phyloP scores from a whole-genome alignment of 2,329 filamentous ascomycete genomes.

The Verticillium isaacii region DNA sequence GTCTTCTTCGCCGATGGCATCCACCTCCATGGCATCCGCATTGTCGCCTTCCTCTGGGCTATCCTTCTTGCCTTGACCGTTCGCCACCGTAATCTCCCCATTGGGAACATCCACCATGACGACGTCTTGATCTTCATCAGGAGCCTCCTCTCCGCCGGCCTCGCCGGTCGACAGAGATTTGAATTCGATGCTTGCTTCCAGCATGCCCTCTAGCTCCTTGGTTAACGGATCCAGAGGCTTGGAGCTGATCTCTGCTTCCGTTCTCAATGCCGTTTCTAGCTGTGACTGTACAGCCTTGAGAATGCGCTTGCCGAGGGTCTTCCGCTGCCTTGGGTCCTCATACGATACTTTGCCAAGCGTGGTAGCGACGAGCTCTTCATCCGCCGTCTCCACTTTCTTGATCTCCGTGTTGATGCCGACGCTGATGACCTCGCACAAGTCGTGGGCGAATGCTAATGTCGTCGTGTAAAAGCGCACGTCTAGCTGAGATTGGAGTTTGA shows the following conservation, averaged over 20 bases:
- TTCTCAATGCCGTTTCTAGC: conserved; percentile 69
- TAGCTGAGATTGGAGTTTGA: conserved; percentile 45
- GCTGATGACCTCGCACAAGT: conserved; percentile 51
- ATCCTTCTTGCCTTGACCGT: conserved; percentile 17
- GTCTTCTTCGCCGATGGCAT: conserved; percentile 30
- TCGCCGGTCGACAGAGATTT: conserved; percentile 33
- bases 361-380: conserved; percentile 18
- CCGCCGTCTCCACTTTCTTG: conserved; percentile 16
- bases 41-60: conserved; percentile 25
- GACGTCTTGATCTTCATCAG: conserved; percentile 37
- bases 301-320: conserved; percentile 83
- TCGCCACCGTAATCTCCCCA: conserved; percentile 41
- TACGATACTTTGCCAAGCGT: conserved; percentile 39
- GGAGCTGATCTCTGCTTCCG: conserved; percentile 75
- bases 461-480: conserved; percentile 54
- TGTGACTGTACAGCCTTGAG: conserved; percentile 76
- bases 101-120: conserved; percentile 47
- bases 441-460: conserved; percentile 50
- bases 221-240: conserved; percentile 66
- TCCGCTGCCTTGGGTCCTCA: conserved; percentile 72
- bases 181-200: conserved; percentile 63
- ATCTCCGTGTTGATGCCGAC: conserved; percentile 43
- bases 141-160: conserved; percentile 30
- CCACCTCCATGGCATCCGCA: conserved; percentile 29
- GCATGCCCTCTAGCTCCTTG: conserved; percentile 67